Base-by-base conservation (phyloP, 2,329 filamentous ascomycete species). In the Didymellaceae sp. region DNA sequence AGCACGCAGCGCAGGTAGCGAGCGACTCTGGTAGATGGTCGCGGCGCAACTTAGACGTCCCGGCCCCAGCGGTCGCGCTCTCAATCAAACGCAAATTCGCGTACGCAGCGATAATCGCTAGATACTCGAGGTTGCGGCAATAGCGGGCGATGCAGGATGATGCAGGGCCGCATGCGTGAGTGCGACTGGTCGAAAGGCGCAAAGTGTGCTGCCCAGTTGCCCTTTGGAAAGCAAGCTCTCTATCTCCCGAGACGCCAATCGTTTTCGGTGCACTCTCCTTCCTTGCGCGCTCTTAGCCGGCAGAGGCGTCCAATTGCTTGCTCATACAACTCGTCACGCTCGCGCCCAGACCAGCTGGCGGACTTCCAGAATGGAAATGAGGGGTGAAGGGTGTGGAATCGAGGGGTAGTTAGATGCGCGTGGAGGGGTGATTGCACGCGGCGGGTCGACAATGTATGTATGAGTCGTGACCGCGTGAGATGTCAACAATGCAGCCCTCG, bases 281-380 rank as follows among this genome's bases (percentile, higher is more conserved):
- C 59, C 52, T 54, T 57, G 53, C 52, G 39, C 52, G 39, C 59
- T 61, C 58, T 55, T 62, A 61, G 55, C 62, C 59, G 54, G 55
- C 57, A 46, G 59, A 52, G 61, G 60, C 46, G 43, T 55, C 49
- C 45, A 55, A 53, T 54, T 57, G 41, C 48, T 56, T 57, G 55
- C 55, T 62, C 59, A 61, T 65, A 52, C 61, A 63, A 47, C 61
- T 61, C 58, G 61, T 65, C 59, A 61, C 62, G 63, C 62, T 59
- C 54, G 52, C 59, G 62, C 62, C 56, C 60, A 59, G 60, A 51
- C 60, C 60, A 60, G 60, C 60, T 57, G 45, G 45, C 40, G 16
- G 28, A 13, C 18, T 26, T 52, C 25, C 35, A 59, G 59, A n/a
- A n/a, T n/a, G n/a, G n/a, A 59, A 55, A 58, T 55, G 59, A 60